phyloP scores from a whole-genome alignment of 148 eudicot species.

The Chenopodium album region DNA sequence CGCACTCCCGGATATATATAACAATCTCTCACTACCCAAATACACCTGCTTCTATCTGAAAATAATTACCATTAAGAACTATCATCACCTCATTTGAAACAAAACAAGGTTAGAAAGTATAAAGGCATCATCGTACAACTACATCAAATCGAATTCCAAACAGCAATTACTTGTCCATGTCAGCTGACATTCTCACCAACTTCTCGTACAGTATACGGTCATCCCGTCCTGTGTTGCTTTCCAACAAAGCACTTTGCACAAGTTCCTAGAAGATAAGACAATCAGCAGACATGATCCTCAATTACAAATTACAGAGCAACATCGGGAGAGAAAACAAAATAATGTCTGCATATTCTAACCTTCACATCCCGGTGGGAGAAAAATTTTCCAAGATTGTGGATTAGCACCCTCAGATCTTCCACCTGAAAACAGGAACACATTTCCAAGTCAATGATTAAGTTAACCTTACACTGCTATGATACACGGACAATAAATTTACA shows the following conservation, averaged over 20 bases:
- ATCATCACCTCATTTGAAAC: neutral
- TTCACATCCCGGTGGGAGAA: slow-evolving; percentile 87
- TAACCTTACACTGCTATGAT: neutral
- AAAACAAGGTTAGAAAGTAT: neutral
- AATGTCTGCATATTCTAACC: slow-evolving; percentile 41
- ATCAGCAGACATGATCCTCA: neutral
- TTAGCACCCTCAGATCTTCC: slow-evolving; percentile 83
- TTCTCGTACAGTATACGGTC: slow-evolving; percentile 78
- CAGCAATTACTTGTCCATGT: neutral
- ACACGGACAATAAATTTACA: neutral
- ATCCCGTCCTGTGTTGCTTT: slow-evolving; percentile 90
- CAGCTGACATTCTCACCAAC: slow-evolving; percentile 58
- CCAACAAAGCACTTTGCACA: slow-evolving; percentile 91
- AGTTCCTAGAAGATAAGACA: slow-evolving; percentile 55
- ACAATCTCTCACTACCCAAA: no score
- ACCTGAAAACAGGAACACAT: slow-evolving; percentile 44
- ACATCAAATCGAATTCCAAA: neutral
- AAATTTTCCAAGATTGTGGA: slow-evolving; percentile 84
- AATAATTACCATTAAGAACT: neutral
- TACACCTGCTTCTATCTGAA: neutral
- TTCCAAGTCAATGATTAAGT: neutral
- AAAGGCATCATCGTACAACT: neutral
- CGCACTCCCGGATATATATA: no score
- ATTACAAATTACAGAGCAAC: neutral
- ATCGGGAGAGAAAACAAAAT: neutral